phyloP scores from a whole-genome alignment of 441 rosid species.

The Biscutella laevigata region DNA sequence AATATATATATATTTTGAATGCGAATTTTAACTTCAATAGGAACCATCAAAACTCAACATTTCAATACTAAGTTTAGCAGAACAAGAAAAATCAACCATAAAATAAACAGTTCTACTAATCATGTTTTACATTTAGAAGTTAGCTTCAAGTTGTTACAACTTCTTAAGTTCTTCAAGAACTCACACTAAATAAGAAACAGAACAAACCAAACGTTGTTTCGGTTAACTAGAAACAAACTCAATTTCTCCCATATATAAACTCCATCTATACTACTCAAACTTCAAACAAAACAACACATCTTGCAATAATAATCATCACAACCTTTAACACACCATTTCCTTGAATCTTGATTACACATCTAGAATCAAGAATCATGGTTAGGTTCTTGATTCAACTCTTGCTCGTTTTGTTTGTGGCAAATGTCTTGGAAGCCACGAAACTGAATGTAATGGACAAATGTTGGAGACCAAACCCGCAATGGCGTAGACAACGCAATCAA shows the following conservation, averaged over 20 bases:
- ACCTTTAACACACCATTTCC: background rate
- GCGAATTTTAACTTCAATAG: background rate
- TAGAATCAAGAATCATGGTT: constrained; percentile 24
- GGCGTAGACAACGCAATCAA: constrained; percentile 43
- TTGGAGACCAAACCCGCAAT: constrained; percentile 42
- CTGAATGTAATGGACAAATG: constrained; percentile 65
- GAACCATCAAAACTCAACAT: background rate
- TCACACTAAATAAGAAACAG: constrained; percentile 21
- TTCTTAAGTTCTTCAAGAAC: constrained; percentile 3
- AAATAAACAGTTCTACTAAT: constrained; percentile 4
- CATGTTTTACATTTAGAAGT: constrained; percentile 7
- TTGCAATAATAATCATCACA: background rate
- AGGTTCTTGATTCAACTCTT: constrained; percentile 22
- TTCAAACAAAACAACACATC: constrained; percentile 11
- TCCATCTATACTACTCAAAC: background rate
- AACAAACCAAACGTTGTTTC: constrained; percentile 1
- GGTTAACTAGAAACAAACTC: constrained; percentile 14
- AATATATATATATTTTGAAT: background rate
- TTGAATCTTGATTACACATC: constrained; percentile 7
- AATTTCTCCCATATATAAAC: constrained; percentile 6
- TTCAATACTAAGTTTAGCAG: constrained; percentile 12
- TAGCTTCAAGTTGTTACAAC: constrained; percentile 23
- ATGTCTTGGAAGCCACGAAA: constrained; percentile 14
- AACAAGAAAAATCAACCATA: background rate
- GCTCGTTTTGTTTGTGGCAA: constrained; percentile 15